Percentiles rank a stretch among this genome's conserved stretches.
Evolutionary conservation across 768 basidiomycete species (phyloP).

Genomic region (Gloeopeniophorella convolvens): DNA sequence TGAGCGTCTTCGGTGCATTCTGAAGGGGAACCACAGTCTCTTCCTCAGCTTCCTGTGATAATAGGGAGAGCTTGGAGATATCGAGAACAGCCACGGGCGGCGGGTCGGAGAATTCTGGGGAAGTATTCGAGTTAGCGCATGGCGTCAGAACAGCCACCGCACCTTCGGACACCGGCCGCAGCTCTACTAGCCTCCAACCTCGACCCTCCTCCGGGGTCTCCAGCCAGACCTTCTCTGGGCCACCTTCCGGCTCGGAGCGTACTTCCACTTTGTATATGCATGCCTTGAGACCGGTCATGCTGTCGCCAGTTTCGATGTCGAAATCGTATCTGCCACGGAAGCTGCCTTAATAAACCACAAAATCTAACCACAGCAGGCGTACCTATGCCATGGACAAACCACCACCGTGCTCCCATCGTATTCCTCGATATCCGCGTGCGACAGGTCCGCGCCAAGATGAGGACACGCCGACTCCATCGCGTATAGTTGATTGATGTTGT

Average conservation of each 20-base stretch:
- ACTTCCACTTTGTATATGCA: slow-evolving; percentile 62
- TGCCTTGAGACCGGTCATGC: slow-evolving; percentile 60
- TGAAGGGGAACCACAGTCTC: slow-evolving; percentile 44
- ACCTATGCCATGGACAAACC: slow-evolving; percentile 77
- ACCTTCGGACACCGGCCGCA: slow-evolving; percentile 72
- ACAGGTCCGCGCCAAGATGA: slow-evolving; percentile 74
- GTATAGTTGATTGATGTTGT: slow-evolving; percentile 42
- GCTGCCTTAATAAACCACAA: background rate
- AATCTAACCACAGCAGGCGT: slow-evolving; percentile 9
- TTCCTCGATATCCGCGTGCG: slow-evolving; percentile 73
- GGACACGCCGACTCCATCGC: slow-evolving; percentile 79
- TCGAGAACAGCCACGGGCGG: slow-evolving; percentile 36
- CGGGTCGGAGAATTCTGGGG: slow-evolving; percentile 66
- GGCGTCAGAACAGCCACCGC: background rate
- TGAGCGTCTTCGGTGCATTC: slow-evolving; percentile 55
- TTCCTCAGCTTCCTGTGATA: slow-evolving; percentile 17
- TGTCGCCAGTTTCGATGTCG: slow-evolving; percentile 60
- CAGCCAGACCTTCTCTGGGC: slow-evolving; percentile 47
- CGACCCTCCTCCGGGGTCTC: slow-evolving; percentile 48
- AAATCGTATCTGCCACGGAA: slow-evolving; percentile 69
- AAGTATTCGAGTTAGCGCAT: background rate
- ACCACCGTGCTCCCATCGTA: slow-evolving; percentile 53
- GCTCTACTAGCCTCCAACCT: slow-evolving; percentile 59
- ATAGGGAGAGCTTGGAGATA: slow-evolving; percentile 22
- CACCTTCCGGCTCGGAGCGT: slow-evolving; percentile 31